Evolutionary conservation across 2,329 filamentous ascomycete species (phyloP), one percentile per base, ranked within the genome.

Genomic region (Tympanopsis confertula): DNA sequence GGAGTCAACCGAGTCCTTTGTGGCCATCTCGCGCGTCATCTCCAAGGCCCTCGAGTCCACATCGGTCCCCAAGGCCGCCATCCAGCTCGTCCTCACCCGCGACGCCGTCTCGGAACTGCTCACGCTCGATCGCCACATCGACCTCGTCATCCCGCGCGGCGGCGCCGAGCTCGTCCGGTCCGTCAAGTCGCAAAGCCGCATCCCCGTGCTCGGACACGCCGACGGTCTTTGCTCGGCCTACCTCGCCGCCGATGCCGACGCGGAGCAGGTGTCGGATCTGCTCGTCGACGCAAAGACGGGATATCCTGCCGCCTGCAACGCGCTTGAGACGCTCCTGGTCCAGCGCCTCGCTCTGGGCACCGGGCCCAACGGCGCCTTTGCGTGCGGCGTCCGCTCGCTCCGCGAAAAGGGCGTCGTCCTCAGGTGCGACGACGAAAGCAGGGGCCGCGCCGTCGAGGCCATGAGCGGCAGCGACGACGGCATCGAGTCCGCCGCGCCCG

Each of bases 301-400:
- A 58, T 98, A 98, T 54, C 86, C 89, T 1, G 91, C 91, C 26
- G 91, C 89, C 13, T 98, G 91, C 68, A 98, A 98, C 63, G 79
- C 83, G 30, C 63, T 88, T n/a, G 91, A 98, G 62, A 93, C 87
- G 1, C 71, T 98, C 7, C 74, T 98, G 14, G 82, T 96, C 4
- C 80, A 95, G 49, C 22, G 22, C 7, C 7, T n/a, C 7, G 22
- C 22, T 7, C 7, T 26, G 7, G 70, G 84, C 43, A 62, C 72
- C 13, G 80, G 79, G 1, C 66, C 94, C 3, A 54, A 59, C 22
- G 80, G 73, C 3, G 56, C 84, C 26, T 72, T 94, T 32, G 83
- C 86, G 1, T 51, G 59, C 2, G 77, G 91, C 13, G 88, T 83
- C n/a, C 57, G 72, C 42, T 83, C 82, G 2, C 71, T 98, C 1